Base-by-base conservation (phyloP, 768 basidiomycete species). In the Agrocybe pediades region DNA sequence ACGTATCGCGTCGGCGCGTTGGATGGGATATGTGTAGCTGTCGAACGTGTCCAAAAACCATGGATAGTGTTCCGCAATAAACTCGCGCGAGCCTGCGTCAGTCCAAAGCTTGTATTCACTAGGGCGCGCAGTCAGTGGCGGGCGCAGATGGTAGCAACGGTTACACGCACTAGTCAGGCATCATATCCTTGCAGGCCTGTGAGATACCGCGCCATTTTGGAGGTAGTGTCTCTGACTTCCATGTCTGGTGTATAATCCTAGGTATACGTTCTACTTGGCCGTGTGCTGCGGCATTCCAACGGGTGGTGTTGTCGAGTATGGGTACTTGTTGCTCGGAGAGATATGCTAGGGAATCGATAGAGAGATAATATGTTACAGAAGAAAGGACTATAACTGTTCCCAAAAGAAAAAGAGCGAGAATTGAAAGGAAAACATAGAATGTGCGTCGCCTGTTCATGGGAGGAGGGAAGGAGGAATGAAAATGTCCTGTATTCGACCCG, bases 101-200 rank as follows among this genome's bases (percentile, higher is more conserved):
- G 97, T 98, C 97, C 97, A 99, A 9, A 99, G 80, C 78, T 86
- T 95, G 78, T 98, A 97, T 68, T 98, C 86, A 68, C 95, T 98
- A 59, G 64, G 41, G 49, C 30, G 51, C 33, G 19, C n/a, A 55
- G 54, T 56, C 45, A 53, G 53, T 54, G 39, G 47, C 53, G 53
- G 21, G 36, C 54, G 50, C 46, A 41, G 29, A 46, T 30, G 49
- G 8, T 23, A 47, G 53, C 39, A 49, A 51, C 47, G 51, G 27
- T 36, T 11, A 48, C 19, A 84, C 95, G 64, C 68, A 97, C 95
- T 97, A 99, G 80, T 97, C 95, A 6, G 92, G 83, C 87, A 95
- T 95, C 80, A 97, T 86, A 63, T 90, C 84, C 53, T 87, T 82
- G 74, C 97, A 98, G 24, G 78, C 85, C 68, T 92, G 80, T 23